Evolutionary conservation across 768 basidiomycete genomes (phyloP).

Genomic region (Trametes meyenii): DNA sequence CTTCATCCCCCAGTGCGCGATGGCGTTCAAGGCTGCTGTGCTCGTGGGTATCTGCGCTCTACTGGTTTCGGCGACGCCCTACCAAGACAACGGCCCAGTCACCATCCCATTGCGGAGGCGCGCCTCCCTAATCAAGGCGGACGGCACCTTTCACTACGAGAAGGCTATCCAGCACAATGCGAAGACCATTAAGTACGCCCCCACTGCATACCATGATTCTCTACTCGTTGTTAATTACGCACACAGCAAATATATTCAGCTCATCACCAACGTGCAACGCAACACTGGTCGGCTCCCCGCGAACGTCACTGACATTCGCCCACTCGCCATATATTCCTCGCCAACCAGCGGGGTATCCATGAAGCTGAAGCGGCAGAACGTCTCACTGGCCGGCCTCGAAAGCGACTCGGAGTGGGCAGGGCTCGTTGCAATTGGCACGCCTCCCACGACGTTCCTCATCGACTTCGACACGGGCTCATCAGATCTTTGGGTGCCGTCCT

Average conservation of each 20-base stretch:
- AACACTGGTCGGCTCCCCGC: conserved; percentile 27
- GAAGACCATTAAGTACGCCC: conserved; percentile 21
- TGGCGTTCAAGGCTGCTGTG: neutral
- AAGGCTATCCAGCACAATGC: conserved; percentile 18
- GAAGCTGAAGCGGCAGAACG: neutral
- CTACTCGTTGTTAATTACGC: neutral
- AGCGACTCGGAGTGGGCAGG: conserved; percentile 42
- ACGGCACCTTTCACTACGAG: conserved; percentile 25
- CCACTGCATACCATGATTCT: neutral
- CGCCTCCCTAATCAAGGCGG: conserved; percentile 14
- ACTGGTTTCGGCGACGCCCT: conserved; percentile 4
- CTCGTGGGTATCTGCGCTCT: conserved; percentile 16
- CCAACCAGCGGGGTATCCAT: conserved; percentile 1
- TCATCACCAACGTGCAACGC: conserved; percentile 17
- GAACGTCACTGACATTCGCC: conserved; percentile 13
- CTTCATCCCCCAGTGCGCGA: too few relatives aligned
- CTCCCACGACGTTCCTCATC: conserved; percentile 33
- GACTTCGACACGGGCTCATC: conserved; percentile 22
- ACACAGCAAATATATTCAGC: conserved; percentile 26
- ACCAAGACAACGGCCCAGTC: neutral
- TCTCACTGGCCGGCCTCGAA: conserved; percentile 7
- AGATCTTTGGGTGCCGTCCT: conserved; percentile 22
- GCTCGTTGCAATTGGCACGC: conserved; percentile 48
- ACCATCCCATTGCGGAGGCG: conserved; percentile 21
- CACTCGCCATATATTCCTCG: neutral